Evolutionary conservation across 1,284 basidiomycete genomes (phyloP).

Genomic region (Rhodofomes roseus): DNA sequence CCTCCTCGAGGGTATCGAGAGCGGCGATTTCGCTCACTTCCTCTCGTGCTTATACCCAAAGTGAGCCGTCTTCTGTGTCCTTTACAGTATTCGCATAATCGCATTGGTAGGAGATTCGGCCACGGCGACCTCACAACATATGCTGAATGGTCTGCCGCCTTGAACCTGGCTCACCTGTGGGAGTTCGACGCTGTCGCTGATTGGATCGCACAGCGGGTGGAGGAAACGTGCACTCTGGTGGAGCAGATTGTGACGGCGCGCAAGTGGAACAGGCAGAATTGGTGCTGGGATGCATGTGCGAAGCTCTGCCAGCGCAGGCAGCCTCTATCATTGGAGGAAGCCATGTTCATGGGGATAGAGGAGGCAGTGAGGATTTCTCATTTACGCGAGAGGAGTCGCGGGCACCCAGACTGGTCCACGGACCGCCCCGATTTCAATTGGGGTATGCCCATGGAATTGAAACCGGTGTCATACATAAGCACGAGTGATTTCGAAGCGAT

Average conservation of each 20-base stretch:
- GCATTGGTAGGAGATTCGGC: neutral
- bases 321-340: neutral
- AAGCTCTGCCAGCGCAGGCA: neutral
- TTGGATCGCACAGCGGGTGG: neutral
- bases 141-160: neutral
- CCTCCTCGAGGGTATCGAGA: neutral
- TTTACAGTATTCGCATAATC: neutral
- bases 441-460: too few relatives aligned
- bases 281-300: neutral
- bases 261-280: neutral
- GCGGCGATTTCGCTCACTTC: neutral
- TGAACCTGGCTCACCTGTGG: neutral
- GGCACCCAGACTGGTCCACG: neutral
- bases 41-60: neutral
- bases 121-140: neutral
- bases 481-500: too few relatives aligned
- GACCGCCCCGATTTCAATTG: too few relatives aligned
- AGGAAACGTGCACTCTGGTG: neutral
- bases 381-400: neutral
- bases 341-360: neutral
- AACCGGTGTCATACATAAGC: too few relatives aligned
- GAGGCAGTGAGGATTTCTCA: neutral
- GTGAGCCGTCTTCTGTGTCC: neutral
- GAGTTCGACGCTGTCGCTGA: neutral
- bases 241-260: slow-evolving; percentile 2